Base-by-base conservation (phyloP, 2,329 filamentous ascomycete species). In the Pseudopithomyces maydicus region DNA sequence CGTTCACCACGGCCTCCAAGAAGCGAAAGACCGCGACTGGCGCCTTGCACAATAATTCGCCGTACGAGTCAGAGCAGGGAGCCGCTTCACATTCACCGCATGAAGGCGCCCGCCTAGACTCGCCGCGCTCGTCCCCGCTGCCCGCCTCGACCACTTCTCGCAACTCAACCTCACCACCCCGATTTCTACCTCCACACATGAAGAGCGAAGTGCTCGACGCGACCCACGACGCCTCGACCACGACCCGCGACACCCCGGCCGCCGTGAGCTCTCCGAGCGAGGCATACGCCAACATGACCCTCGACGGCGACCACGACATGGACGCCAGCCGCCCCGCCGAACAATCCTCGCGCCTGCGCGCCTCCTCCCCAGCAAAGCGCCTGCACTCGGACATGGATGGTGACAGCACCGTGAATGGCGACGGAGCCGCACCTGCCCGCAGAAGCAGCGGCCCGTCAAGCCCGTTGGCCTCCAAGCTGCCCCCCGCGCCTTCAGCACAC, bases 181-280 rank as follows among this genome's bases (percentile, higher is more conserved):
- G 81, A 57, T 84, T 81, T 70, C 77, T 86, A 54, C 84, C 84
- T 58, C 80, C 83, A 52, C 84, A 85, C 72, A 74, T 86, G 55
- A 82, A 84, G 69, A 78, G 80, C 71, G 82, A 84, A 70, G 77
- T 82, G 52, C 66, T 71, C 33, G 74, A 77, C 68, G 67, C 71
- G 12, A 61, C 67, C 26, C 64, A 65, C 23, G 72, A 74, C 54
- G 48, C 68, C 33, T 61, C 42, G 29, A 42, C 63, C 15, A 41
- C 72, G 42, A 58, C 67, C 43, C 61, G 63, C 63, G 73, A 74
- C 58, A 72, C 72, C 69, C 39, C 74, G 23, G 72, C 72, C 54
- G 75, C 76, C 29, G 72, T 74, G 22, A 80, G 78, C 67, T 83
- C 79, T 14, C 80, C 82, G 35, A 82, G 78, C 65, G 79, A 81